Conservation (phyloP, 2,329 filamentous ascomycete species). For the Myriosclerotinia scirpicola region DNA sequence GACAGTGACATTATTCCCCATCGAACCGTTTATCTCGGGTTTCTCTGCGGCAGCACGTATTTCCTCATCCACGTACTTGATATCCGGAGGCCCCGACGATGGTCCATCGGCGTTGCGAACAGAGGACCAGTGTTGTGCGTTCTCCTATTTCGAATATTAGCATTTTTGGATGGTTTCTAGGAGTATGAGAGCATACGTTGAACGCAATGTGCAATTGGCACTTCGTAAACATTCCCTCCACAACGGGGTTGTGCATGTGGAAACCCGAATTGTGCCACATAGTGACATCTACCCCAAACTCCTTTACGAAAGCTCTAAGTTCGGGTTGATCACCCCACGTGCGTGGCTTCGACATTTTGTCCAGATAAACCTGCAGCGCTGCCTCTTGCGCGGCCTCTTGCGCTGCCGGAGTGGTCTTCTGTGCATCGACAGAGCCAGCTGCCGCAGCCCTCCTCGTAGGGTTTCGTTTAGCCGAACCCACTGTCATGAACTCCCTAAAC, state of each 20-base stretch:
- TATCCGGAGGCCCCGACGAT: not conserved
- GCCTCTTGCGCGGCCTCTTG: constrained; percentile 53
- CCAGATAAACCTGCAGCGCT: constrained; percentile 55
- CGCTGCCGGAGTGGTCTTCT: constrained; percentile 45
- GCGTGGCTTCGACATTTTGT: constrained; percentile 58
- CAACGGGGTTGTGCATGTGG: too few species aligned
- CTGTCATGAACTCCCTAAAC: constrained; percentile 64
- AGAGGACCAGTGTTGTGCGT: constrained; percentile 60
- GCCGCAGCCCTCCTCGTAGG: constrained; percentile 30
- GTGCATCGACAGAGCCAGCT: constrained; percentile 26
- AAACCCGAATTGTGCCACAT: constrained; percentile 44
- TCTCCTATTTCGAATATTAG: not conserved
- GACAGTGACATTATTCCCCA: not conserved
- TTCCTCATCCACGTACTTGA: not conserved
- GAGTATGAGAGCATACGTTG: not conserved
- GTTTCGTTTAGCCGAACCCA: constrained; percentile 51
- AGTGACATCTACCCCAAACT: constrained; percentile 60
- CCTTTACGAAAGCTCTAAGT: constrained; percentile 63
- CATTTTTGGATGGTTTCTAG: not conserved
- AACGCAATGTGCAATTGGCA: not conserved
- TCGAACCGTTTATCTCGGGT: not conserved
- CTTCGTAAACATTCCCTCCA: too few species aligned
- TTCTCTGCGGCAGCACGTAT: not conserved
- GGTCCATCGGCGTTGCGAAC: constrained; percentile 46
- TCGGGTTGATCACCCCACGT: constrained; percentile 68